Percentiles rank a stretch among this genome's conserved stretches.
phyloP scores from a whole-genome alignment of 2,329 filamentous ascomycete species.

The Cladophialophora exuberans region DNA sequence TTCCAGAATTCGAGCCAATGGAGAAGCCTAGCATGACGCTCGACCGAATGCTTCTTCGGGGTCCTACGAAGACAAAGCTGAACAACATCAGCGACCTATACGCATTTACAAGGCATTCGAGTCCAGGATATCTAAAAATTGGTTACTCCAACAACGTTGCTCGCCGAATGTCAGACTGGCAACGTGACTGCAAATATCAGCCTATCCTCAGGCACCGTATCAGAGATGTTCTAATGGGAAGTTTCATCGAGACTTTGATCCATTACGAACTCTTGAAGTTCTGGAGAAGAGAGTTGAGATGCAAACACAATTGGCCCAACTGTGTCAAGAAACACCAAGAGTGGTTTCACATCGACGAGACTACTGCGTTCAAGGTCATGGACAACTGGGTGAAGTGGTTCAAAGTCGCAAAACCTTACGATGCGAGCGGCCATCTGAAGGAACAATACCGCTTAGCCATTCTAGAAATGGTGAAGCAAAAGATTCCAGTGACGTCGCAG shows the following conservation, averaged over 20 bases:
- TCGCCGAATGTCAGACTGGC: no score
- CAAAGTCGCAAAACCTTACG: background rate
- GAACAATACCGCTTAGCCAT: background rate
- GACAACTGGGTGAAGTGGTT: background rate
- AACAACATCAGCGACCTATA: no score
- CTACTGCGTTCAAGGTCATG: background rate
- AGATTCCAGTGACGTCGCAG: background rate
- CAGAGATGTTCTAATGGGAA: background rate
- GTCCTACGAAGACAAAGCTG: no score
- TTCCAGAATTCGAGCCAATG: no score
- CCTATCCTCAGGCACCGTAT: background rate
- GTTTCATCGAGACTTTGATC: background rate
- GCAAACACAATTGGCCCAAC: constrained; percentile 8
- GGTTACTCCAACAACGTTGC: no score
- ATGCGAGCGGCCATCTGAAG: background rate
- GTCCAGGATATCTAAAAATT: no score
- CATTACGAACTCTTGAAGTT: constrained; percentile 11
- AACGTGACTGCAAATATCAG: no score
- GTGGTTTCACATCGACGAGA: constrained; percentile 16
- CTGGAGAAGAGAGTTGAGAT: constrained; percentile 14
- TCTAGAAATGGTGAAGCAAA: background rate
- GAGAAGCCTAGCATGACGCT: no score
- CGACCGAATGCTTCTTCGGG: no score
- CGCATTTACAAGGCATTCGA: no score
- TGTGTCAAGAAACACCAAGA: constrained; percentile 14